These are phyloP conservation scores for Sporothrix pseudoabietina DNA, from an alignment of 2,329 filamentous ascomycete species.

Conservation along the genomic window DNA sequence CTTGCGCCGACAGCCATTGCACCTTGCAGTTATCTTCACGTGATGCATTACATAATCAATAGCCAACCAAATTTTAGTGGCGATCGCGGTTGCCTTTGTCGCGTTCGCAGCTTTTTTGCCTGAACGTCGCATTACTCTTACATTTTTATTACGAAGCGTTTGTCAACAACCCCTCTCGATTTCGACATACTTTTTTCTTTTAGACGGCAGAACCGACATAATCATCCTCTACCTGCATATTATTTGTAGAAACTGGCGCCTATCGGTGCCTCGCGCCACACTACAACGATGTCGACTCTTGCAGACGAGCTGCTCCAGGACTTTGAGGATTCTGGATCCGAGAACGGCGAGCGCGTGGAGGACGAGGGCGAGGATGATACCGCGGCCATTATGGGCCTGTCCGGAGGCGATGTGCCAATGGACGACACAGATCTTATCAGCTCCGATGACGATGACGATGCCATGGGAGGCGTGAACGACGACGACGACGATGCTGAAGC, in stretches of 20 bases:
- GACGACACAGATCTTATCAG: conserved; percentile 62
- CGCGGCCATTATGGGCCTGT: conserved; percentile 44
- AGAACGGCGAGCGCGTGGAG: conserved; percentile 65
- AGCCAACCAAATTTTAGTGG: neutral
- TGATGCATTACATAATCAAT: neutral
- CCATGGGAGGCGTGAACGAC: conserved; percentile 53
- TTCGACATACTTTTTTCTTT: neutral
- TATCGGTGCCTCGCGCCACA: neutral
- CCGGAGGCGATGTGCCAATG: conserved; percentile 55
- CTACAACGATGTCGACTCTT: conserved; percentile 74
- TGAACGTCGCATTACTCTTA: neutral
- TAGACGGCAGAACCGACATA: too few species aligned
- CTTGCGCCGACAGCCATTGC: neutral
- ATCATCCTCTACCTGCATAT: neutral
- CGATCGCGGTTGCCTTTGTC: conserved; percentile 20
- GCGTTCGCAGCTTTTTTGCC: conserved; percentile 12
- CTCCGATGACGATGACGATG: conserved; percentile 62
- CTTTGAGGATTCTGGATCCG: conserved; percentile 83
- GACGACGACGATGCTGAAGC: conserved; percentile 61
- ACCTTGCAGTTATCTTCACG: neutral
- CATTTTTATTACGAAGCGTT: neutral
- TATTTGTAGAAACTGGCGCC: neutral
- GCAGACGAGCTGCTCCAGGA: conserved; percentile 92
- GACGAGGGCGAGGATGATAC: conserved; percentile 51
- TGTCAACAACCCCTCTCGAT: neutral